Evolutionary conservation across 2,329 filamentous ascomycete genomes (phyloP).

Genomic region (Aspergillus fumigatus): DNA sequence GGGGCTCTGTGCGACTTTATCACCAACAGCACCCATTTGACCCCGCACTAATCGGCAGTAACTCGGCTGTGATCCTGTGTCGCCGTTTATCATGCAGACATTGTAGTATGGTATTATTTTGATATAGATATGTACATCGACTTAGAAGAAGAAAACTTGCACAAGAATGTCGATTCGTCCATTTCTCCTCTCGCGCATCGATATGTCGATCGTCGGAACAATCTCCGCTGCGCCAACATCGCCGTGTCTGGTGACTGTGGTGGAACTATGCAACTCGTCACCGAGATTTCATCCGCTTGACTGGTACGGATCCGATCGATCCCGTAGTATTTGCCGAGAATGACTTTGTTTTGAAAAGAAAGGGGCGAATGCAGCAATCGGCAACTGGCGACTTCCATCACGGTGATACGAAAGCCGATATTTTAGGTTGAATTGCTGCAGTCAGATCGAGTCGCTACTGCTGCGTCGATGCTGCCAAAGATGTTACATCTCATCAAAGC

Average conservation of each 20-base stretch:
- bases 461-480: neutral
- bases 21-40: neutral
- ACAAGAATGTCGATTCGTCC: constrained; percentile 17
- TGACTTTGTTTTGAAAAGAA: too few relatives aligned
- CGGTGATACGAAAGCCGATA: too few relatives aligned
- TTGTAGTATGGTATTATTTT: neutral
- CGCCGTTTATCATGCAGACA: neutral
- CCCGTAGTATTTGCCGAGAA: too few relatives aligned
- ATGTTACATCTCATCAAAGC: constrained; percentile 23
- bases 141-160: neutral
- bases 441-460: neutral
- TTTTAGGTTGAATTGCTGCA: neutral
- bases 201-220: constrained; percentile 18
- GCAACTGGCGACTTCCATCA: too few relatives aligned
- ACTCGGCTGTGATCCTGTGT: constrained; percentile 6
- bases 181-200: constrained; percentile 11
- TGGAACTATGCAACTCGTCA: constrained; percentile 15
- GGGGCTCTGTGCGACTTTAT: neutral
- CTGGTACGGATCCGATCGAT: constrained; percentile 12
- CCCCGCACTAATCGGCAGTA: constrained; percentile 17
- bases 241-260: neutral
- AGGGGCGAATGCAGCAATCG: too few relatives aligned
- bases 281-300: neutral
- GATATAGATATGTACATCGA: too few relatives aligned
- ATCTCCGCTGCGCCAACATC: constrained; percentile 13